Percentiles rank a stretch among this genome's conserved stretches.
Conservation (phyloP, 371 early-diverging fungal species). For the Mucor lusitanicus region DNA sequence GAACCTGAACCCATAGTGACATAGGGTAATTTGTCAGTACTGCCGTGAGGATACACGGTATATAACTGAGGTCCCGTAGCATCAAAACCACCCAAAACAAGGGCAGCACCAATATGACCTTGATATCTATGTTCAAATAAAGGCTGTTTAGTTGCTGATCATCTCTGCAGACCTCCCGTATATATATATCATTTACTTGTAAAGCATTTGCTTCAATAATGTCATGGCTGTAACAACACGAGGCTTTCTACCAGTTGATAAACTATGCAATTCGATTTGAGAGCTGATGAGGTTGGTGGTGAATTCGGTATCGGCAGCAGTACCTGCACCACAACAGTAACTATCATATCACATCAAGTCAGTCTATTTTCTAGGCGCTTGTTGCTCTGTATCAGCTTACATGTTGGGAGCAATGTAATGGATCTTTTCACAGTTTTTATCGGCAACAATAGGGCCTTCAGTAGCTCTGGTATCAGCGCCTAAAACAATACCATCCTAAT, state of each 20-base stretch:
- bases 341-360: slow-evolving; percentile 25
- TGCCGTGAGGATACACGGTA: slow-evolving; percentile 97
- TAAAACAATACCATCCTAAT: slow-evolving; percentile 93
- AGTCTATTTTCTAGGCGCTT: background rate
- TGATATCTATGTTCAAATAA: slow-evolving; percentile 71
- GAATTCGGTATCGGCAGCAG: slow-evolving; percentile 99
- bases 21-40: slow-evolving; percentile 94
- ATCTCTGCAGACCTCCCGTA: background rate
- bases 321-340: slow-evolving; percentile 99
- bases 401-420: slow-evolving; percentile 99
- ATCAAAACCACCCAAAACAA: slow-evolving; percentile 98
- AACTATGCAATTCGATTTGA: slow-evolving; percentile 91
- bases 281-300: slow-evolving; percentile 94
- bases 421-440: slow-evolving; percentile 99
- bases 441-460: slow-evolving; percentile 96
- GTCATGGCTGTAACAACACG: slow-evolving; percentile 96
- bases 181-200: slow-evolving; percentile 58
- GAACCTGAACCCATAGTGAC: slow-evolving; percentile 99
- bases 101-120: slow-evolving; percentile 97
- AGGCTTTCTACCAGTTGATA: slow-evolving; percentile 88
- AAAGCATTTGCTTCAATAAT: slow-evolving; percentile 95
- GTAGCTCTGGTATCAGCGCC: slow-evolving; percentile 99
- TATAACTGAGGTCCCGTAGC: slow-evolving; percentile 91
- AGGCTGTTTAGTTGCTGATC: background rate
- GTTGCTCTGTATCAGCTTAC: slow-evolving; percentile 25